Evolutionary conservation across 208 protist genomes (phyloP), one percentile per base, ranked within the genome.

Genomic region (Crithidia expoeki): DNA sequence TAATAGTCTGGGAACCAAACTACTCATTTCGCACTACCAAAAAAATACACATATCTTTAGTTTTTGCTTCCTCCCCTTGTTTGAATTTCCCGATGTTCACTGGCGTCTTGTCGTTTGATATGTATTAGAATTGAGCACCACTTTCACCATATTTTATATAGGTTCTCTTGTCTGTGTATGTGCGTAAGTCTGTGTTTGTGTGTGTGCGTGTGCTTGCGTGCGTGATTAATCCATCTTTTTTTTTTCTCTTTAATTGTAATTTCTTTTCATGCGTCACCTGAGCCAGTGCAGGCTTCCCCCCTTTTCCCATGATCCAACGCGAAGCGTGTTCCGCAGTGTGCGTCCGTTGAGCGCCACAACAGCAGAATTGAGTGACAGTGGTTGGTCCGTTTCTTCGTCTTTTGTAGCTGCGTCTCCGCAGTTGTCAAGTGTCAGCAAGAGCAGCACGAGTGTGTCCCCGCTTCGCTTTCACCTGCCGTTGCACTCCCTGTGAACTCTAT

Each of bases 231-330:
- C 44, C 44, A 49, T 60, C 3, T 49, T 62, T 62, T 62, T 49
- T 46, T 62, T 49, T 46, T 64, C 44, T 28, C n/a, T 38, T 21
- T 65, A 34, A 2, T 52, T 65, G 55, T 63, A 1, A 17, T 46
- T 60, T 60, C n/a, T 52, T 65, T 67, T 28, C 10, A 67, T 67
- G 61, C 61, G 61, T 34, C 61, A 67, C 33, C 23, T 25, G 44
- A 40, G 34, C 34, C 47, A n/a, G 12, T 47, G 61, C 47, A 40
- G 61, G 34, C 61, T 67, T 12, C 32, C 47, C 34, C 61, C 47
- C 46, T 57, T 67, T 9, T 42, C 61, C 21, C 61, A 67, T 67
- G 61, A 67, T 23, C 47, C 30, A 23, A 33, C 61, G 36, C 23
- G 4, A 16, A 38, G n/a, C 12, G 21, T 23, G 4, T 30, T 56